Evolutionary conservation across 2,329 filamentous ascomycete genomes (phyloP).

Genomic region (Bipolaris bicolor): DNA sequence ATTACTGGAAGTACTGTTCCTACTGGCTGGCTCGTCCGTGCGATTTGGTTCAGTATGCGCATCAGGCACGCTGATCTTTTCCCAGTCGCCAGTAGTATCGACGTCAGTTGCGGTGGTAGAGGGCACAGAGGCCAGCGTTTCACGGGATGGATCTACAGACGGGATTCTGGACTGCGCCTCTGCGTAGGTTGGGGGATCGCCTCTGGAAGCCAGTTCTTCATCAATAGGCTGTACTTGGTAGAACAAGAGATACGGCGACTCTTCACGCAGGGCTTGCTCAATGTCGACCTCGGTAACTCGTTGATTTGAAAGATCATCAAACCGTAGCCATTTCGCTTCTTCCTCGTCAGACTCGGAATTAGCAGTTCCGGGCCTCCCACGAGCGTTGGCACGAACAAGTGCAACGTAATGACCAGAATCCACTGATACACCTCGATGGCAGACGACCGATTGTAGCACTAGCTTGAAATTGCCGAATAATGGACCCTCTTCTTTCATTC

Average conservation of each 20-base stretch:
- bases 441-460: conserved; percentile 87
- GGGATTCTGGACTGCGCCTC: conserved; percentile 37
- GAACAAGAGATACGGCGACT: conserved; percentile 93
- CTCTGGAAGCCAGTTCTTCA: conserved; percentile 60
- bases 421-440: conserved; percentile 84
- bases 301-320: conserved; percentile 81
- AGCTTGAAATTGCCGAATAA: conserved; percentile 91
- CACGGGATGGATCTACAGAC: conserved; percentile 33
- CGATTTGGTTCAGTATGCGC: conserved; percentile 20
- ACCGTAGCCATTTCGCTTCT: conserved; percentile 76
- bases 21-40: conserved; percentile 36
- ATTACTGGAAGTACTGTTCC: conserved; percentile 47
- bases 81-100: conserved; percentile 33
- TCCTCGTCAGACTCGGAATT: conserved; percentile 54
- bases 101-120: conserved; percentile 26
- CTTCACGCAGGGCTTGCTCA: conserved; percentile 75
- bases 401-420: conserved; percentile 92
- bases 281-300: conserved; percentile 80
- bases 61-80: conserved; percentile 26
- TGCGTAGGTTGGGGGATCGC: conserved; percentile 51
- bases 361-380: conserved; percentile 48
- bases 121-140: conserved; percentile 34
- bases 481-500: conserved; percentile 68
- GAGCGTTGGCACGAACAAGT: conserved; percentile 73
- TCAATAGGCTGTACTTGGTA: conserved; percentile 92